Base-by-base conservation (phyloP, 331 rosid species). In the Acacia concinna region DNA sequence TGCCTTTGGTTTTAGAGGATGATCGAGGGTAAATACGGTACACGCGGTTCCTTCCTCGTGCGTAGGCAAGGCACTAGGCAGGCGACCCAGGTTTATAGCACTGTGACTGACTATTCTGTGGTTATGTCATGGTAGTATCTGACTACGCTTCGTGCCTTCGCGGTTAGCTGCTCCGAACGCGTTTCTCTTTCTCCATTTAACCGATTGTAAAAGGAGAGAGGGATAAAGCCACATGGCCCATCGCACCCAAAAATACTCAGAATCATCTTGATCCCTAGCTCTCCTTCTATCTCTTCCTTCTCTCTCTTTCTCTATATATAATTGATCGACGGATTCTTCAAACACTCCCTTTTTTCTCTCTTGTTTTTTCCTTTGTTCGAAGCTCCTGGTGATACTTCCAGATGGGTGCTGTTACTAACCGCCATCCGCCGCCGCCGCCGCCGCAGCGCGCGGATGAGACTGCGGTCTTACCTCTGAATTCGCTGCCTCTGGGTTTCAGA, bases 401-500 rank as follows among this genome's bases (percentile, higher is more conserved):
- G 57, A 80, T 83, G 85, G 81, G 77, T 41, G 52, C 70, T 6
- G 43, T 6, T 64, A 32, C 38, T 27, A 78, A 23, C 18, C 72
- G 72, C 44, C 76, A 28, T 76, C 70, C 40, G 9, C 69, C 46
- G 28, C 59, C 27, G 52, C 52, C 52, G 59, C 38, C 75, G 60
- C 70, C 46, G 21, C 41, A 73, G 47, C 83, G 79, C 1, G 81
- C 49, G 13, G 79, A 60, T n/a, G 89, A 84, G 56, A 46, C 84
- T 87, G 81, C 84, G 1, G 86, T 84, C 46, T 54, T 85, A 52
- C 84, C 97, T 7, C 60, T 90, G 66, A 73, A 54, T 32, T 82
- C 97, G 4, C 83, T 96, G 49, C 99, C 99, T 1, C 56, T 93
- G 60, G 99, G 99, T 67, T 96, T 91, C 82, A 88, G 99, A 84